Evolutionary conservation across 352 stramenopile species (phyloP), one percentile per base, ranked within the genome.

Genomic region (Globisporangium abappressorium): DNA sequence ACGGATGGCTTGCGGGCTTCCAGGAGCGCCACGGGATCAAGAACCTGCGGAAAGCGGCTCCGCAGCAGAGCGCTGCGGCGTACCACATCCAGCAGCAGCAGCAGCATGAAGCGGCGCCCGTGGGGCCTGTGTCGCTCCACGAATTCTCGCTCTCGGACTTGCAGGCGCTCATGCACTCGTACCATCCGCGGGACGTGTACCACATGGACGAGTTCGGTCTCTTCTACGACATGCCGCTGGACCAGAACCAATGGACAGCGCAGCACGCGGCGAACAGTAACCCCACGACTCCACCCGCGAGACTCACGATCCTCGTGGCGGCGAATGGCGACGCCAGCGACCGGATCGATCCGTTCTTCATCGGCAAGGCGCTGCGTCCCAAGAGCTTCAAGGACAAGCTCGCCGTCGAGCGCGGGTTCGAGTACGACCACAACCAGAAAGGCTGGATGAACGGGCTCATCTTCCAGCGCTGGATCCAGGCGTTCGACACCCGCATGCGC

Each of bases 1-100:
- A 80, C 61, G 79, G 81, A 12, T 90, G 79, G 79, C 76, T 87
- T 67, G 74, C 64, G 38, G 78, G 76, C 62, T 87, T 88, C 65
- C 72, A 85, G 66, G 81, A 77, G 33, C 74, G 78, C 38, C 79
- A 90, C 38, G 69, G 64, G 20, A 33, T 69, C 46, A 59, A 49
- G 11, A 43, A 43, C 6, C 43, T 57, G 18, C 22, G 30, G 8
- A 65, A 65, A 41, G 38, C 26, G 6, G 26, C 59, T 1, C 30
- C 43, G 36, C 41, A 65, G 11, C 28, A 51, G 24, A 43, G 56
- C 41, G 30, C 30, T 2, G 30, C 30, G 30, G 30, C 30, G 30
- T 34, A 34, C 30, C 30, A 34, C 30, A 5, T 34, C 30, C 30
- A 34, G 2, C 30, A 34, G 30, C 30, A 34, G 30, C 30, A 34